A percentile compares a stretch with the other conserved stretches of the same genome.
Conservation (phyloP, 371 early-diverging fungal genomes). For the Umbelopsis sp. region DNA sequence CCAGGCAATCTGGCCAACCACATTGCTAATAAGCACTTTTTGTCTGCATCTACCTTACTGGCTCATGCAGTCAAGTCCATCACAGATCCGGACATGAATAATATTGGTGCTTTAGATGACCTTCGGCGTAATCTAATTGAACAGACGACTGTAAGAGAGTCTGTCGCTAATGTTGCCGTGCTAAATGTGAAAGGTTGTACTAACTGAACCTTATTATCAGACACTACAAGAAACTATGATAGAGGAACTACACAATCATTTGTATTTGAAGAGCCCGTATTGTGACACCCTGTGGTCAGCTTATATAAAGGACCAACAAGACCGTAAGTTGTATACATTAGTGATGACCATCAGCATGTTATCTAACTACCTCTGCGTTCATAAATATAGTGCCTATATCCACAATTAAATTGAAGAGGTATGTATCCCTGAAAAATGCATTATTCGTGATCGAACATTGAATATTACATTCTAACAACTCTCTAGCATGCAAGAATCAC, state of each 20-base stretch:
- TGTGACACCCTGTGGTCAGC: constrained; percentile 66
- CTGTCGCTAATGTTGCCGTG: neutral
- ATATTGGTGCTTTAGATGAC: constrained; percentile 86
- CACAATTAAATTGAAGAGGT: constrained; percentile 39
- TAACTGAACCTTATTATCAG: constrained; percentile 35
- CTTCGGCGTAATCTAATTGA: constrained; percentile 71
- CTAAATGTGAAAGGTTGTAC: too few species aligned
- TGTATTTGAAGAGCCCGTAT: constrained; percentile 86
- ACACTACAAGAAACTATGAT: constrained; percentile 76
- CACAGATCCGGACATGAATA: constrained; percentile 72
- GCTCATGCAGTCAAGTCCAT: constrained; percentile 71
- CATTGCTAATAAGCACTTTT: constrained; percentile 78
- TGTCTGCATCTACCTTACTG: constrained; percentile 77
- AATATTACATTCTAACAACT: neutral
- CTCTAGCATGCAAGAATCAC: neutral
- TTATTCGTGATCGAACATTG: neutral
- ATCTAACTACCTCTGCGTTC: neutral
- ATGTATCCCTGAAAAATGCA: constrained; percentile 1
- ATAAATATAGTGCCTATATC: constrained; percentile 48
- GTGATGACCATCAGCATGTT: neutral
- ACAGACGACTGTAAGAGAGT: constrained; percentile 62
- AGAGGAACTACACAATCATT: constrained; percentile 91
- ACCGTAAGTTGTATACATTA: constrained; percentile 41
- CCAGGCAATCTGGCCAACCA: constrained; percentile 80
- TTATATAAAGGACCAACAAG: constrained; percentile 61